Evolutionary conservation across 2,329 filamentous ascomycete species (phyloP).

Genomic region (Exophiala xenobiotica): DNA sequence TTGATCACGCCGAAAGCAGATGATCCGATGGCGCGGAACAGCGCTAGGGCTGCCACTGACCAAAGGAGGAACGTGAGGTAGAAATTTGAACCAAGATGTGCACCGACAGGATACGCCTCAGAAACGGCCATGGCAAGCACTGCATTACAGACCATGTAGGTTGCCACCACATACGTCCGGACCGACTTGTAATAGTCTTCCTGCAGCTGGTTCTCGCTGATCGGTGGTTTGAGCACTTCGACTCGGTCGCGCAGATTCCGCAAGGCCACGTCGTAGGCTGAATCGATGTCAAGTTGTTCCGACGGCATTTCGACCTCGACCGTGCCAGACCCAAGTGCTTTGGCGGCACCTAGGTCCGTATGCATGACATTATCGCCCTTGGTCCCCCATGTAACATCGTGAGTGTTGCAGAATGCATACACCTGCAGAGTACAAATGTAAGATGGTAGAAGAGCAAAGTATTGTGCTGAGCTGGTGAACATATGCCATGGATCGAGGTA

Average conservation of each 20-base stretch:
- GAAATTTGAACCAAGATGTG: slow-evolving; percentile 71
- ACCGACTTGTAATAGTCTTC: slow-evolving; percentile 99
- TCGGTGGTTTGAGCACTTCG: slow-evolving; percentile 65
- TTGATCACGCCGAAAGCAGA: slow-evolving; percentile 82
- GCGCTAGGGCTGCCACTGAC: slow-evolving; percentile 79
- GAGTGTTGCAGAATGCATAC: slow-evolving; percentile 98
- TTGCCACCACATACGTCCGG: slow-evolving; percentile 94
- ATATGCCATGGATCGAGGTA: slow-evolving; percentile 99
- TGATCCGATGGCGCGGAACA: slow-evolving; percentile 83
- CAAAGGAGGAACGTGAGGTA: slow-evolving; percentile 94
- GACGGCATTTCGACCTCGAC: slow-evolving; percentile 97
- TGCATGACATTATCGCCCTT: slow-evolving; percentile 96
- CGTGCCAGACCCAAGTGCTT: slow-evolving; percentile 65
- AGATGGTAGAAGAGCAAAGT: slow-evolving; percentile 85
- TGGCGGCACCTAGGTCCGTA: slow-evolving; percentile 86
- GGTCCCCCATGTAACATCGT: slow-evolving; percentile 98
- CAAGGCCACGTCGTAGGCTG: slow-evolving; percentile 92
- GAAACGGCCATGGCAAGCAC: slow-evolving; percentile 90
- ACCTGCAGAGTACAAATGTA: slow-evolving; percentile 98
- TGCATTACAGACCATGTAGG: slow-evolving; percentile 90
- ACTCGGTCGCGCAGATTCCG: slow-evolving; percentile 92
- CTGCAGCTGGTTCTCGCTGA: slow-evolving; percentile 79
- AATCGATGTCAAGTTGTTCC: slow-evolving; percentile 97
- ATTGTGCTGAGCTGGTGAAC: slow-evolving; percentile 87
- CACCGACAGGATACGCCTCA: slow-evolving; percentile 73